phyloP scores from a whole-genome alignment of 306 rosid genomes.

The Lagenaria siceraria region DNA sequence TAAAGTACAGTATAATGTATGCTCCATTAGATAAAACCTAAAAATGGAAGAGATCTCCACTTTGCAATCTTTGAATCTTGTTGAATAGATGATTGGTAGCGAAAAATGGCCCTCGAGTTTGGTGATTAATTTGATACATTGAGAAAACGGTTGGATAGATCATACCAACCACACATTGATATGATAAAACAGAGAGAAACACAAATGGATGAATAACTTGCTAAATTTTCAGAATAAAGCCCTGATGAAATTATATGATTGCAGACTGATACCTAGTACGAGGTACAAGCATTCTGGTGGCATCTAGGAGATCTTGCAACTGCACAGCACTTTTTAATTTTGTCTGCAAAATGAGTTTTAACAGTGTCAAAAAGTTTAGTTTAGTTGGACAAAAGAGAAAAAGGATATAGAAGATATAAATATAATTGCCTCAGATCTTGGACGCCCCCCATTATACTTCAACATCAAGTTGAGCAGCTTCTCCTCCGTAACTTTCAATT shows the following conservation, averaged over 20 bases:
- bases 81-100: neutral
- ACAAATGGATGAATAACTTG: neutral
- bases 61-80: neutral
- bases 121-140: neutral
- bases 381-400: neutral
- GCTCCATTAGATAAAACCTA: neutral
- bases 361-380: neutral
- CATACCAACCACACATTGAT: neutral
- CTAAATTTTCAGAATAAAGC: neutral
- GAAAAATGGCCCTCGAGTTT: neutral
- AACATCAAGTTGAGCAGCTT: conserved; percentile 73
- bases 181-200: neutral
- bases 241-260: neutral
- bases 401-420: conserved; percentile 9
- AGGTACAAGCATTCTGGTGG: conserved; percentile 92
- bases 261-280: conserved; percentile 49
- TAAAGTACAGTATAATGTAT: neutral
- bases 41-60: neutral
- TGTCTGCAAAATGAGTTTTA: conserved; percentile 44
- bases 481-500: conserved; percentile 91
- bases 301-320: conserved; percentile 94
- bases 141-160: neutral
- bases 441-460: conserved; percentile 92
- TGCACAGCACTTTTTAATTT: conserved; percentile 94
- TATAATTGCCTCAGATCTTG: conserved; percentile 63